Percentiles rank a stretch among this genome's conserved stretches.
Conservation (phyloP, 2,329 filamentous ascomycete genomes). For the Hypoxylon sp. region DNA sequence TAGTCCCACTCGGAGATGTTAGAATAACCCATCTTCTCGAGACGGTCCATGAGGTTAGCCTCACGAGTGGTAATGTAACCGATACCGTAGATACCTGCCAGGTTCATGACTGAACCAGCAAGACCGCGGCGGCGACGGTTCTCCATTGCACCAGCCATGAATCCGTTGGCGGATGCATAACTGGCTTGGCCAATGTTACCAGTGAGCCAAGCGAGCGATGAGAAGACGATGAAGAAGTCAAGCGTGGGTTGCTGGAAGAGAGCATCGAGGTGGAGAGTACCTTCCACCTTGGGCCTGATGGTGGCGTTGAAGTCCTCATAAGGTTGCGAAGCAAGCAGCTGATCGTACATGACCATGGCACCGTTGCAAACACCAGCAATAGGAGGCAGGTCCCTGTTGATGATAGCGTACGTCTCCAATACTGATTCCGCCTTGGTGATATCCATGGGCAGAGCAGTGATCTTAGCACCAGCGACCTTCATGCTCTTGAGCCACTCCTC, state of each 20-base stretch:
- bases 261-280: conserved; percentile 54
- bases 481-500: conserved; percentile 37
- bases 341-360: conserved; percentile 61
- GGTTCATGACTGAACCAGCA: conserved; percentile 49
- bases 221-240: conserved; percentile 62
- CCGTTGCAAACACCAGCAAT: conserved; percentile 30
- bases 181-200: conserved; percentile 58
- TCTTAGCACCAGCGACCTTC: conserved; percentile 24
- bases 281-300: conserved; percentile 58
- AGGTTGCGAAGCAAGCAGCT: conserved; percentile 51
- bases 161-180: conserved; percentile 59
- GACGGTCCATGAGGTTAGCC: conserved; percentile 18
- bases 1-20: conserved; percentile 25
- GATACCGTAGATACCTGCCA: conserved; percentile 49
- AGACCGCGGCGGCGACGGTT: conserved; percentile 50
- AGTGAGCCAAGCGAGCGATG: conserved; percentile 55
- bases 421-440: conserved; percentile 27
- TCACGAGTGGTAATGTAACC: conserved; percentile 43
- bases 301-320: conserved; percentile 51
- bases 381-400: conserved; percentile 22
- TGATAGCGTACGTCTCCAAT: conserved; percentile 17
- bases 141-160: conserved; percentile 54
- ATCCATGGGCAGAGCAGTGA: conserved; percentile 17
- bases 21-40: conserved; percentile 21
- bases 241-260: conserved; percentile 52